phyloP scores from a whole-genome alignment of 2,329 filamentous ascomycete species.

The Mycogone perniciosa region DNA sequence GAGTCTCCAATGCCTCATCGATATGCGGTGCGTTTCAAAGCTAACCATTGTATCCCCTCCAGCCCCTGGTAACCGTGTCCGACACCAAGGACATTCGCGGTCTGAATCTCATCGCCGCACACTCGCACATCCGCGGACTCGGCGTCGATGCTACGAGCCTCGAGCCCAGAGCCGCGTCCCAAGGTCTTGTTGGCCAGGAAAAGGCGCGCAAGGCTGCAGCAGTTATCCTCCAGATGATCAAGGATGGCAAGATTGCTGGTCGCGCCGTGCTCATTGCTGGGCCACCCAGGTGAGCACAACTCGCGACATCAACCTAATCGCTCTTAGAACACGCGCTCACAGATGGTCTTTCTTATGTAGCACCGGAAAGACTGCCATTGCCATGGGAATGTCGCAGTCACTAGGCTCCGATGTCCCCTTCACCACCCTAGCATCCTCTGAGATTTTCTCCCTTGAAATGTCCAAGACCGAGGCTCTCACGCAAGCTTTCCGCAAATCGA shows the following conservation, averaged over 20 bases:
- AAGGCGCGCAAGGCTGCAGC: constrained; percentile 95
- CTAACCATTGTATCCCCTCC: constrained; percentile 3
- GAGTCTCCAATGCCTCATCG: constrained; percentile 25
- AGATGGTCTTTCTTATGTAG: constrained; percentile 35
- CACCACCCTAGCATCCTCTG: constrained; percentile 88
- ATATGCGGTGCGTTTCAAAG: neutral
- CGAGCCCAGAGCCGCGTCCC: constrained; percentile 76
- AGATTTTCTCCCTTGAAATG: constrained; percentile 99
- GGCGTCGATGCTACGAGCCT: constrained; percentile 89
- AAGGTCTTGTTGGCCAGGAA: constrained; percentile 92
- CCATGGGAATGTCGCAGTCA: constrained; percentile 97
- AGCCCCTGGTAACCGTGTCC: constrained; percentile 71
- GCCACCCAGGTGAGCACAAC: constrained; percentile 61
- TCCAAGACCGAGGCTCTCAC: constrained; percentile 97
- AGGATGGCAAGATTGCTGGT: constrained; percentile 96
- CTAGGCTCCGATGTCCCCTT: constrained; percentile 92
- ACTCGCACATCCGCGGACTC: constrained; percentile 94
- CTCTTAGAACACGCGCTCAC: neutral
- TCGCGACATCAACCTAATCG: neutral
- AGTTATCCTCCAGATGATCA: constrained; percentile 97
- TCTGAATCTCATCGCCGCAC: constrained; percentile 94
- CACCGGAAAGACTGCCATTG: constrained; percentile 96
- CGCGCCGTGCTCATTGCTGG: constrained; percentile 91
- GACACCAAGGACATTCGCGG: constrained; percentile 94
- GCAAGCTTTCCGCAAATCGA: constrained; percentile 98